Percentiles rank a stretch among this genome's conserved stretches.
These are phyloP conservation scores for Cephalotrichum gorgonifer DNA, from an alignment of 2,329 filamentous ascomycete genomes.

Conservation along the genomic window DNA sequence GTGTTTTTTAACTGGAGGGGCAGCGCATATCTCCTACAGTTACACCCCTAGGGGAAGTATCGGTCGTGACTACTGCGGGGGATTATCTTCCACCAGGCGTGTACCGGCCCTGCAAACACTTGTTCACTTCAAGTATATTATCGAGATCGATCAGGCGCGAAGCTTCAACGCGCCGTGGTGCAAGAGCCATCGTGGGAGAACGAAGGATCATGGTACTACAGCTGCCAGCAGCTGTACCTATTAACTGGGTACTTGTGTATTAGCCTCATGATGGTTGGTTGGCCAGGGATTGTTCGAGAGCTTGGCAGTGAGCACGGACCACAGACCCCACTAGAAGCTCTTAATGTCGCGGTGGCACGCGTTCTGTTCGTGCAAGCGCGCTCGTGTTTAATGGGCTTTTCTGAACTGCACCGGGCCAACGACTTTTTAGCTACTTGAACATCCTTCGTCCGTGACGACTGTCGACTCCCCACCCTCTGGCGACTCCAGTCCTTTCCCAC, in stretches of 20 bases:
- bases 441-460: background rate
- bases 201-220: background rate
- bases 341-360: slow-evolving; percentile 9
- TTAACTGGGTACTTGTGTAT: background rate
- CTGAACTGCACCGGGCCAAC: background rate
- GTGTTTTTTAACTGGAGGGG: too few relatives aligned
- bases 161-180: too few relatives aligned
- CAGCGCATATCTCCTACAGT: too few relatives aligned
- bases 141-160: too few relatives aligned
- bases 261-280: too few relatives aligned
- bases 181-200: background rate
- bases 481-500: background rate
- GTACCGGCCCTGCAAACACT: too few relatives aligned
- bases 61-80: too few relatives aligned
- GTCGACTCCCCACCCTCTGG: background rate
- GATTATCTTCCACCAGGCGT: too few relatives aligned
- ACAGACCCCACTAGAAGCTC: slow-evolving; percentile 8
- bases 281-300: background rate
- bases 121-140: too few relatives aligned
- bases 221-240: background rate
- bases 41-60: too few relatives aligned
- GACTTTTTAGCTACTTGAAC: slow-evolving; percentile 1
- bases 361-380: slow-evolving; percentile 12
- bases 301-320: slow-evolving; percentile 10
- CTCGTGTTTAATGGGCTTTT: slow-evolving; percentile 9